These are phyloP conservation scores for Rhytidhysteron rufulum DNA, from an alignment of 2,329 filamentous ascomycete genomes.

Conservation along the genomic window DNA sequence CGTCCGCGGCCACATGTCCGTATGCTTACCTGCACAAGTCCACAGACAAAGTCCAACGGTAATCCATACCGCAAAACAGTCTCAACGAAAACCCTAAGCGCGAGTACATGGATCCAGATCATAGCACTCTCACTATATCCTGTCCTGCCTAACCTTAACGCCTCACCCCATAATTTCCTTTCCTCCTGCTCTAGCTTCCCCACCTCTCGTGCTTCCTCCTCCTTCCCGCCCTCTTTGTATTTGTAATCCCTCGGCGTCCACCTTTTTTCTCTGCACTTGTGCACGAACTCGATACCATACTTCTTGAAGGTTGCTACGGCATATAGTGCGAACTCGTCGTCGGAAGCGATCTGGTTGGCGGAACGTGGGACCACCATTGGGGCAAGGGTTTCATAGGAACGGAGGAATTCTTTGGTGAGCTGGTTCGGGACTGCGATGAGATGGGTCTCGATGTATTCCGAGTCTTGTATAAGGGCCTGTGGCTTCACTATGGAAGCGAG, in stretches of 20 bases:
- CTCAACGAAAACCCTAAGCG: constrained; percentile 92
- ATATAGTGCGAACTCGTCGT: constrained; percentile 86
- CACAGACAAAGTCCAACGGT: constrained; percentile 83
- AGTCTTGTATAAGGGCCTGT: constrained; percentile 69
- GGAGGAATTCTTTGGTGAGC: constrained; percentile 81
- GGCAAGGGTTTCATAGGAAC: constrained; percentile 80
- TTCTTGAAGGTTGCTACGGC: constrained; percentile 94
- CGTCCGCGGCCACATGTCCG: constrained; percentile 4
- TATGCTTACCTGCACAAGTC: constrained; percentile 76
- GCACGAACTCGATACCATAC: constrained; percentile 77
- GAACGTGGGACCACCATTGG: constrained; percentile 94
- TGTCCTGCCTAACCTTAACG: constrained; percentile 79
- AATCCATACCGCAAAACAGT: constrained; percentile 94
- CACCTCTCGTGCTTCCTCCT: constrained; percentile 84
- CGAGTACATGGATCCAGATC: constrained; percentile 91
- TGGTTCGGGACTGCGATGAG: constrained; percentile 82
- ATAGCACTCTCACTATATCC: constrained; percentile 95
- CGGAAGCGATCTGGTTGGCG: constrained; percentile 71
- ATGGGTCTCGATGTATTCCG: constrained; percentile 95
- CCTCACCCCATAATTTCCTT: constrained; percentile 89
- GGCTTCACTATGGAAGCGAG: constrained; percentile 86
- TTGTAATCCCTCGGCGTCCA: constrained; percentile 96
- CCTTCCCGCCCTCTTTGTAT: constrained; percentile 82
- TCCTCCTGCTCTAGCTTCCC: constrained; percentile 79
- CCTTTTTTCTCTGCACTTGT: constrained; percentile 87